Base-by-base conservation (phyloP, 2,329 filamentous ascomycete species). In the Alternaria consortialis region DNA sequence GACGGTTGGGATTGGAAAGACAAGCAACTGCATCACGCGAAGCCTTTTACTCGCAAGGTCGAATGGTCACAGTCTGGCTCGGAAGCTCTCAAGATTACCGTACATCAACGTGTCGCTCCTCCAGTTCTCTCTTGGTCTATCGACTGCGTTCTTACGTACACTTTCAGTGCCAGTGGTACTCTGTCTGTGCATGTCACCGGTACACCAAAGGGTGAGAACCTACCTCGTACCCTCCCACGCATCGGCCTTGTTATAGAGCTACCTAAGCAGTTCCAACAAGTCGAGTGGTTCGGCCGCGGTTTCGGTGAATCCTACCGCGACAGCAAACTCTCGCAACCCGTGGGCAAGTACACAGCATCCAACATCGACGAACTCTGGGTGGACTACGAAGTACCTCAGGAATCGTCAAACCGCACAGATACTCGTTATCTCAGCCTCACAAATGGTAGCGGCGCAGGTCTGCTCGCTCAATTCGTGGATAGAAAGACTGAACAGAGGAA, bases 231-330 rank as follows among this genome's bases (percentile, higher is more conserved):
- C 37, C 75, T 91, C 0, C 88, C 90, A 0, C 83, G 89, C 8
- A 82, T 90, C 25, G 90, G 90, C 0, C 78, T 91, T 4, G 83
- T 87, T 53, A 69, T 91, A 5, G 80, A 83, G 34, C 75, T 90
- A 0, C 79, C 80, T 5, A 74, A 80, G 34, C 54, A 74, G 0
- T 82, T 88, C 25, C 79, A 85, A 51, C 66, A 75, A 1, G 84
- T 86, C 4, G 74, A 79, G 9, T 92, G 89, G 87, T 85, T 86
- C 61, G 89, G 88, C 6, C 84, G 85, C 5, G 89, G 90, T 0
- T 87, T 88, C 0, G 87, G 87, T 2, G 88, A 91, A 74, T 86
- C 83, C 11, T 92, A 91, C 79, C 79, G 80, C 15, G 90, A 92
- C 77, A 89, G 87, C 78, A 90, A 90, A 60, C 69, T 80, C 12